Evolutionary conservation across 495 filamentous ascomycete genomes (phyloP).

Genomic region (Aspergillus diversus): DNA sequence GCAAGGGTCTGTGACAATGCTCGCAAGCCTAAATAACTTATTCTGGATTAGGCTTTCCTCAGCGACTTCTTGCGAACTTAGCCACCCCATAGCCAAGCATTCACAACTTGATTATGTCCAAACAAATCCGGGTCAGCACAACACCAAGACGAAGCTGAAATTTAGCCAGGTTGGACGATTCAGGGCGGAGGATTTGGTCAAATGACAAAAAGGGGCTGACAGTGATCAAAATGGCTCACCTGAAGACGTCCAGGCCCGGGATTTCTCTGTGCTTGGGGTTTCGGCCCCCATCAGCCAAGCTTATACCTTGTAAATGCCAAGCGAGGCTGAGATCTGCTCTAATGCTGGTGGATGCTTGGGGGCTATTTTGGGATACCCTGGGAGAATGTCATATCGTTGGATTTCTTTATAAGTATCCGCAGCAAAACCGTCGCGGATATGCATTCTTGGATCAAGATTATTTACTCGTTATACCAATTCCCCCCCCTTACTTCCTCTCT

Average conservation of each 20-base stretch:
- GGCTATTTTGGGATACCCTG: neutral
- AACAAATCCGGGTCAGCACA: neutral
- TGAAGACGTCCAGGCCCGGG: neutral
- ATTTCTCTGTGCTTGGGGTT: too few relatives aligned
- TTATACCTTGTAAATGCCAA: neutral
- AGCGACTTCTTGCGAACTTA: neutral
- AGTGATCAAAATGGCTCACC: neutral
- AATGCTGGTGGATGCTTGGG: neutral
- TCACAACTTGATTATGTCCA: neutral
- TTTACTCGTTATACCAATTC: neutral
- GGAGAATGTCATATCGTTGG: neutral
- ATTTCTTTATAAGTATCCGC: neutral
- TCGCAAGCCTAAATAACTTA: neutral
- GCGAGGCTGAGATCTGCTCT: neutral
- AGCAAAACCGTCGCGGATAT: neutral
- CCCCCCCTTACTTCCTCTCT: neutral
- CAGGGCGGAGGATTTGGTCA: neutral
- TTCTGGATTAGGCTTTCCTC: neutral
- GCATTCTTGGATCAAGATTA: neutral
- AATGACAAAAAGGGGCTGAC: neutral
- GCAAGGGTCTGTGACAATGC: too few relatives aligned
- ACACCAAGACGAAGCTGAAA: neutral
- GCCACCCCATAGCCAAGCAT: neutral
- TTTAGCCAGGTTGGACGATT: neutral
- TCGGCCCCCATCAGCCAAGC: neutral